A percentile compares a stretch with the other conserved stretches of the same genome.
These are phyloP conservation scores for Saturnispora besseyi DNA, from an alignment of 805 yeast species.

Conservation along the genomic window DNA sequence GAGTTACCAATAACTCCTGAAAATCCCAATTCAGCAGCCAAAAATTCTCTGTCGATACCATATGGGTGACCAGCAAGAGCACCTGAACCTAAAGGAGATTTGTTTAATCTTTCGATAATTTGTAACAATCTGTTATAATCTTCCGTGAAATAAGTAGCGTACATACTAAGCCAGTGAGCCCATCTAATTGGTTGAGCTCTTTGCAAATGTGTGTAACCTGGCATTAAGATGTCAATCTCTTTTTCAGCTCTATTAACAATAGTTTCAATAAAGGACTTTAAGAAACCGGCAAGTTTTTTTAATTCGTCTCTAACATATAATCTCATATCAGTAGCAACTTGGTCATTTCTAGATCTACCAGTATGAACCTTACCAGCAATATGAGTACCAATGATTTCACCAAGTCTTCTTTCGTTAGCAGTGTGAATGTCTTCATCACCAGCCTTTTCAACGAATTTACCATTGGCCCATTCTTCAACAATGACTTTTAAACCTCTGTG, in stretches of 20 bases:
- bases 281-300: slow-evolving; percentile 45
- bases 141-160: slow-evolving; percentile 89
- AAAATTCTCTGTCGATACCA: slow-evolving; percentile 91
- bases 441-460: slow-evolving; percentile 59
- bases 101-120: slow-evolving; percentile 72
- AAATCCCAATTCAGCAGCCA: slow-evolving; percentile 76
- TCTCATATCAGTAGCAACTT: slow-evolving; percentile 98
- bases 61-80: slow-evolving; percentile 99
- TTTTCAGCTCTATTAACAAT: slow-evolving; percentile 66
- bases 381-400: slow-evolving; percentile 87
- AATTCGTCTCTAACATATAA: slow-evolving; percentile 79
- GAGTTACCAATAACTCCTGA: slow-evolving; percentile 89
- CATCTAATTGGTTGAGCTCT: slow-evolving; percentile 99
- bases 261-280: slow-evolving; percentile 56
- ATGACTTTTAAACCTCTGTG: slow-evolving; percentile 73
- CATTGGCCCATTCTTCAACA: slow-evolving; percentile 71
- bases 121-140: slow-evolving; percentile 82
- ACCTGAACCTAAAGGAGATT: slow-evolving; percentile 91
- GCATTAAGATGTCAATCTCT: slow-evolving; percentile 92
- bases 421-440: slow-evolving; percentile 99
- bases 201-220: slow-evolving; percentile 97
- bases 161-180: slow-evolving; percentile 94
- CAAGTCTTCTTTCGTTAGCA: slow-evolving; percentile 95
- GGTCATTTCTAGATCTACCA: slow-evolving; percentile 98
- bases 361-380: slow-evolving; percentile 98